These are phyloP conservation scores for Detonula confervacea DNA, from an alignment of 352 stramenopile genomes.

Conservation along the genomic window DNA sequence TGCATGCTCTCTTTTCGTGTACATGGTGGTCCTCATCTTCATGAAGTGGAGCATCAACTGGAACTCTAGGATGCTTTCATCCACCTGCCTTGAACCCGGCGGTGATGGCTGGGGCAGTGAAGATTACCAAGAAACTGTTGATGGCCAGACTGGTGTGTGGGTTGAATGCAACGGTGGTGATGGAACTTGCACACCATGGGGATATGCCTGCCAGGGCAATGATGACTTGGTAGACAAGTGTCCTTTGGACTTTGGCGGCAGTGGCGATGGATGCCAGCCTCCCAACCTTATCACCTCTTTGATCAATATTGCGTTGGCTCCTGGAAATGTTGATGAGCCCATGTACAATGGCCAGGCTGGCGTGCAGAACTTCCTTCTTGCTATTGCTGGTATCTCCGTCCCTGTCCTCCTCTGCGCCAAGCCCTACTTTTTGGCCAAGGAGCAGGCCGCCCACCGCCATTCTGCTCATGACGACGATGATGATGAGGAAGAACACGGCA, in stretches of 20 bases:
- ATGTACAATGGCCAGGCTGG: constrained; percentile 93
- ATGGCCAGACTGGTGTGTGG: constrained; percentile 65
- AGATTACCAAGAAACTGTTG: constrained; percentile 60
- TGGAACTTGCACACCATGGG: constrained; percentile 77
- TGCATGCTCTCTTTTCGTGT: constrained; percentile 95
- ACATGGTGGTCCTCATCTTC: constrained; percentile 98
- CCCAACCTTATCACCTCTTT: constrained; percentile 98
- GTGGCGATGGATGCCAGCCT: constrained; percentile 93
- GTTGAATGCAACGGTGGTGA: constrained; percentile 54
- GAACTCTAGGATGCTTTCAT: constrained; percentile 90
- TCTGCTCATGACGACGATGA: constrained; percentile 88
- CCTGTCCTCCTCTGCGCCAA: constrained; percentile 96
- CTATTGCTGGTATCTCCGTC: constrained; percentile 94
- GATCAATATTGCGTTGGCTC: constrained; percentile 98
- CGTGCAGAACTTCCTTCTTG: constrained; percentile 91
- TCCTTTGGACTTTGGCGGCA: constrained; percentile 93
- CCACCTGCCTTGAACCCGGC: constrained; percentile 82
- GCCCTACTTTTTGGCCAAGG: constrained; percentile 91
- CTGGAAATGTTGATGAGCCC: constrained; percentile 92
- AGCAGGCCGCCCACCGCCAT: constrained; percentile 62
- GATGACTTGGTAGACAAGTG: constrained; percentile 87
- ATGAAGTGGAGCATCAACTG: constrained; percentile 99
- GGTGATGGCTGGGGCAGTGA: constrained; percentile 66
- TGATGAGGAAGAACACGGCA: constrained; percentile 91
- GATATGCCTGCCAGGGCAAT: constrained; percentile 68